Evolutionary conservation across 225 moss, liverwort and hornwort genomes (phyloP), one percentile per base, ranked within the genome.

Genomic region (Climacium dendroides): DNA sequence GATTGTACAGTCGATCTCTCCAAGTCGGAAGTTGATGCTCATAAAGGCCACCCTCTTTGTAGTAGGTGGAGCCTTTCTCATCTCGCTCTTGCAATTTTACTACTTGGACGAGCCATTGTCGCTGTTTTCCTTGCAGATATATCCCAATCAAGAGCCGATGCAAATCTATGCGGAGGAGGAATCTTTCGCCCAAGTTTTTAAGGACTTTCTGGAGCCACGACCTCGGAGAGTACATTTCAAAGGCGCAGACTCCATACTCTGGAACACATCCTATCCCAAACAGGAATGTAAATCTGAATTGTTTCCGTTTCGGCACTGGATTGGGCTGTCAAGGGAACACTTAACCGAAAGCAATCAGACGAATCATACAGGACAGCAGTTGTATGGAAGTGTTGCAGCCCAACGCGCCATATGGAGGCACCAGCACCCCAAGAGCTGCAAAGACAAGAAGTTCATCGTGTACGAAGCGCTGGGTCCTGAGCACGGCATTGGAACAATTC

Each of bases 391-490:
- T 52, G 66, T 90, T 16, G 90, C 91, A 24, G 89, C 90, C 39
- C 93, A 93, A 59, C 79, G 89, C 15, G 87, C 90, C 11, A 93
- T 93, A 47, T 93, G 91, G 91, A 83, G n/a, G 43, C 93, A 93
- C 87, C 93, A 93, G 87, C 91, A 93, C 25, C 93, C 93, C 11
- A 78, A 55, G 74, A 93, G 55, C 52, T 93, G 93, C 85, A 12
- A 35, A 24, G 77, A 92, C 73, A 93, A 90, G 89, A 92, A 92
- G 84, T 93, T 93, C 76, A 52, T 93, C 16, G 91, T 92, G 8
- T 91, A 87, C 6, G 89, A 90, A 82, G 90, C 91, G 5, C 75
- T 89, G 11, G 90, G 90, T 34, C 90, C 70, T 17, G 90, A 90
- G 57, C 91, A 93, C 34, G 93, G 93, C 48, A 92, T 93, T 14